Evolutionary conservation across 345 rosid genomes (phyloP).

Genomic region (rapeseed (Brassica napus)): Da-Ae NC_063442.1:42725001-42725500

Average conservation of each 20-base stretch:
- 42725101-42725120: constrained; percentile 22
- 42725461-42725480: not conserved
- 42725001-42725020: constrained; percentile 9
- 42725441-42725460: constrained; percentile 4
- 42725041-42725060: constrained; percentile 28
- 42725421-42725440: not conserved
- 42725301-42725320: constrained; percentile 47
- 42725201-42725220: not conserved
- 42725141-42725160: not conserved
- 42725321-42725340: constrained; percentile 62
- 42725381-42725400: constrained; percentile 72
- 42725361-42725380: constrained; percentile 63
- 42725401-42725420: constrained; percentile 42
- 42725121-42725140: constrained; percentile 23
- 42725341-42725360: constrained; percentile 51
- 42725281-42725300: not conserved
- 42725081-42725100: constrained; percentile 39
- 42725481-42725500: not conserved
- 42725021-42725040: constrained; percentile 19
- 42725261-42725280: not conserved
- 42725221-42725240: not conserved
- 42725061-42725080: constrained; percentile 13
- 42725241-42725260: not conserved
- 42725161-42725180: not conserved
- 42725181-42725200: not conserved